phyloP scores from a whole-genome alignment of 176 grass and related monocot species.

The Carex cristatella region DNA sequence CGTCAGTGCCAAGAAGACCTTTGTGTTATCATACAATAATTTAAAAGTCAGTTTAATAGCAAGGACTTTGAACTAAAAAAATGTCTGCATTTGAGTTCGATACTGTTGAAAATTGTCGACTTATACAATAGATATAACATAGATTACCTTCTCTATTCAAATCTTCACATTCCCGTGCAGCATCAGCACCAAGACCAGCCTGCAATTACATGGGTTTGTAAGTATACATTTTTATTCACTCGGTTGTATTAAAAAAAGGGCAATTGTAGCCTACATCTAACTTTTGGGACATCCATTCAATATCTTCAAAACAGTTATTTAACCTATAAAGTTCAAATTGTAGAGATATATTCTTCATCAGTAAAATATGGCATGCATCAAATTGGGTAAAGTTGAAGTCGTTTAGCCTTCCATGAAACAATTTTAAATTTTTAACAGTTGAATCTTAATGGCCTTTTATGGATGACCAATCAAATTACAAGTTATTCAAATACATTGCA shows the following conservation, averaged over 20 bases:
- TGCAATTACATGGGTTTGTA: slow-evolving; percentile 29
- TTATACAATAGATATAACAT: slow-evolving; percentile 10
- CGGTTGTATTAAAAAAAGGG: background rate
- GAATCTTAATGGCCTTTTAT: background rate
- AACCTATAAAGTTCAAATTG: background rate
- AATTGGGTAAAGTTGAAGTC: background rate
- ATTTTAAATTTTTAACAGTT: background rate
- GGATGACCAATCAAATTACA: background rate
- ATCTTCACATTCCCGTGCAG: slow-evolving; percentile 55
- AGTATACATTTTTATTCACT: background rate
- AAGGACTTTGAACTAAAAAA: background rate
- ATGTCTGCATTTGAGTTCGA: slow-evolving; percentile 14
- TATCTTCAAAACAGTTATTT: background rate
- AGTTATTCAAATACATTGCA: background rate
- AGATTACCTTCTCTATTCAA: slow-evolving; percentile 69
- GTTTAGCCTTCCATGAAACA: background rate
- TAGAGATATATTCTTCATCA: background rate
- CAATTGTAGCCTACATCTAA: background rate
- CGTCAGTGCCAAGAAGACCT: slow-evolving; percentile 61
- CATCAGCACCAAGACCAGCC: slow-evolving; percentile 72
- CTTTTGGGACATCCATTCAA: background rate
- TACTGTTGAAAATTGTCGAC: slow-evolving; percentile 17
- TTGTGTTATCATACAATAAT: slow-evolving; percentile 8
- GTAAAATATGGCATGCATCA: background rate
- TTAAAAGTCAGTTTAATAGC: background rate